Percentiles rank a stretch among this genome's conserved stretches.
These are phyloP conservation scores for Cryoendolithus antarcticus DNA, from an alignment of 2,329 filamentous ascomycete genomes.

Conservation along the genomic window DNA sequence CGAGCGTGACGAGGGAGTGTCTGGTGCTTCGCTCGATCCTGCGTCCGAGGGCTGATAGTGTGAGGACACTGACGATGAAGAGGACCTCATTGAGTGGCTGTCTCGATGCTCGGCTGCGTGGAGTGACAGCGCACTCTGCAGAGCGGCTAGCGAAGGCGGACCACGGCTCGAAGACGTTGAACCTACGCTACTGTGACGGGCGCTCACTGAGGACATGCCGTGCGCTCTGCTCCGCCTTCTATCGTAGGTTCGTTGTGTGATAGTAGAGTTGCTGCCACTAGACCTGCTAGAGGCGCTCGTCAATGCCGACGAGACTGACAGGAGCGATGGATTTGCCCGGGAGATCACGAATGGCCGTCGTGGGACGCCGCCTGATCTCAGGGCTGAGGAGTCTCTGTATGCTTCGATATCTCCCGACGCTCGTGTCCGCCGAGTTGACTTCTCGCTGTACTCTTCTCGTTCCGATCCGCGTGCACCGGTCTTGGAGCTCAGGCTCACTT, in stretches of 20 bases:
- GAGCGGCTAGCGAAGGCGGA: no score
- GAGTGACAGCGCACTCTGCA: neutral
- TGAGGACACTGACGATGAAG: slow-evolving; percentile 16
- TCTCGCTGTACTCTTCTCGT: no score
- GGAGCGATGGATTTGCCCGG: slow-evolving; percentile 28
- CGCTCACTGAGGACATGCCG: slow-evolving; percentile 4
- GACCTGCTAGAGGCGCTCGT: slow-evolving; percentile 30
- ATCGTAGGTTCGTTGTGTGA: slow-evolving; percentile 32
- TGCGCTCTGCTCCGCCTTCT: slow-evolving; percentile 11
- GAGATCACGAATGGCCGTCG: slow-evolving; percentile 21
- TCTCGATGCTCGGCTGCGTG: slow-evolving; percentile 12
- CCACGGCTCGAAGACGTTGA: no score
- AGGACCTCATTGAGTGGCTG: slow-evolving; percentile 11
- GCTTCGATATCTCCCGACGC: slow-evolving; percentile 9
- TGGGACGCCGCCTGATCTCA: slow-evolving; percentile 20
- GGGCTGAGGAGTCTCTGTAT: neutral
- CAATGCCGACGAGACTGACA: slow-evolving; percentile 30
- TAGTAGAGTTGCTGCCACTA: slow-evolving; percentile 34
- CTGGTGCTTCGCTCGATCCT: slow-evolving; percentile 19
- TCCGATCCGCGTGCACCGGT: no score
- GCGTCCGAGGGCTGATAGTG: slow-evolving; percentile 20
- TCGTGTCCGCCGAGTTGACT: no score
- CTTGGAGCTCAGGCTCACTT: slow-evolving; percentile 5
- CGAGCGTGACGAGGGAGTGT: slow-evolving; percentile 21
- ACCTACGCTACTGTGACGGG: neutral